phyloP scores from a whole-genome alignment of 148 eudicot species.

The Chenopodium formosanum region DNA sequence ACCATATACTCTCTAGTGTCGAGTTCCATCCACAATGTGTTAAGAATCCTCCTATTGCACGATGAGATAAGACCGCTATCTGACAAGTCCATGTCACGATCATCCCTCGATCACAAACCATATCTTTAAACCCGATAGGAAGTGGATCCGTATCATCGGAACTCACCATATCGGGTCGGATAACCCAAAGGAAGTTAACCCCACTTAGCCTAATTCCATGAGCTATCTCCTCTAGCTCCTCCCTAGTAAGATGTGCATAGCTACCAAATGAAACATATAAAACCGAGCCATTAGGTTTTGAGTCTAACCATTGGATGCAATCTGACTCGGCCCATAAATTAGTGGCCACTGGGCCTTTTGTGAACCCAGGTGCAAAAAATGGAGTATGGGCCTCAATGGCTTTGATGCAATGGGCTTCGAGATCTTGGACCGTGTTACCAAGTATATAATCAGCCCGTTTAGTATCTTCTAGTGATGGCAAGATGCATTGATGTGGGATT shows the following conservation, averaged over 20 bases:
- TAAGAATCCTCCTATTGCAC: slow-evolving; percentile 30
- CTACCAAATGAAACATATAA: slow-evolving; percentile 73
- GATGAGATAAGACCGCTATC: slow-evolving; percentile 18
- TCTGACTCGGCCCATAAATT: slow-evolving; percentile 70
- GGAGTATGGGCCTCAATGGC: slow-evolving; percentile 31
- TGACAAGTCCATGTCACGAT: slow-evolving; percentile 28
- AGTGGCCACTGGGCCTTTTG: slow-evolving; percentile 45
- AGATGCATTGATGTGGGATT: slow-evolving; percentile 39
- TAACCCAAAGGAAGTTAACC: slow-evolving; percentile 59
- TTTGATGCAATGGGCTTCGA: slow-evolving; percentile 25
- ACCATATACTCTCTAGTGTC: slow-evolving; percentile 29
- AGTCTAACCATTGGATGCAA: slow-evolving; percentile 59
- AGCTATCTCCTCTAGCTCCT: slow-evolving; percentile 49
- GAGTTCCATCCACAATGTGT: slow-evolving; percentile 39
- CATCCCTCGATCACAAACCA: slow-evolving; percentile 26
- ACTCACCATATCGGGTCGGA: slow-evolving; percentile 40
- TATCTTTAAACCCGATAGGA: slow-evolving; percentile 22
- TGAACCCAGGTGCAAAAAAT: slow-evolving; percentile 34
- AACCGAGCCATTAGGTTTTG: slow-evolving; percentile 53
- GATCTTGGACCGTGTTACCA: slow-evolving; percentile 31
- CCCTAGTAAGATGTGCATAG: slow-evolving; percentile 47
- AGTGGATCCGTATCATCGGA: slow-evolving; percentile 20
- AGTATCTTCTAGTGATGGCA: slow-evolving; percentile 17
- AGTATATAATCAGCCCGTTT: slow-evolving; percentile 35
- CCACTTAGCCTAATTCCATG: slow-evolving; percentile 50